These are phyloP conservation scores for Dipodascus albidus DNA, from an alignment of 805 yeast genomes.

Conservation along the genomic window DNA sequence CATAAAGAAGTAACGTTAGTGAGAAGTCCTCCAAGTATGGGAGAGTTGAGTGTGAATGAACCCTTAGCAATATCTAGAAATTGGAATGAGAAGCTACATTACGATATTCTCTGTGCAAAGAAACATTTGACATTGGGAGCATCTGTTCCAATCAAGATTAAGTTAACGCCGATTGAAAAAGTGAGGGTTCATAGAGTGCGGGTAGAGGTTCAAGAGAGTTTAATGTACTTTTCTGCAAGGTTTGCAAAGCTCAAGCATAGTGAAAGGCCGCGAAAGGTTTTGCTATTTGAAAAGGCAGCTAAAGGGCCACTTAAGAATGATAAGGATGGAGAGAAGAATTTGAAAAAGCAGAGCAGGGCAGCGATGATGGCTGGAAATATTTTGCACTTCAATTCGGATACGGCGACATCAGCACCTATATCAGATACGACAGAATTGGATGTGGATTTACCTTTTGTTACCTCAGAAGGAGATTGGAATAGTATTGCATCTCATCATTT, in stretches of 20 bases:
- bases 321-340: neutral
- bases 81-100: constrained; percentile 75
- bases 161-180: constrained; percentile 64
- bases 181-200: constrained; percentile 52
- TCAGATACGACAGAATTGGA: neutral
- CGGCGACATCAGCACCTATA: neutral
- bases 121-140: constrained; percentile 66
- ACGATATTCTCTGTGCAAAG: constrained; percentile 69
- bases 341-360: neutral
- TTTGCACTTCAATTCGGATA: neutral
- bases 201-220: constrained; percentile 15
- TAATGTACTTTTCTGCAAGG: constrained; percentile 17
- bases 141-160: constrained; percentile 63
- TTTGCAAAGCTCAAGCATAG: constrained; percentile 15
- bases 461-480: neutral
- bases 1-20: constrained; percentile 48
- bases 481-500: constrained; percentile 1
- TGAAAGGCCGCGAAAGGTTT: constrained; percentile 11
- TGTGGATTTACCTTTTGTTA: neutral
- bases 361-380: neutral
- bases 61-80: constrained; percentile 72
- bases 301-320: neutral
- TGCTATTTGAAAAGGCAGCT: constrained; percentile 2
- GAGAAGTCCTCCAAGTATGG: constrained; percentile 58
- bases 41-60: constrained; percentile 64